A percentile compares a stretch with the other conserved stretches of the same genome.
Evolutionary conservation across 2,329 filamentous ascomycete species (phyloP).

Genomic region (Cercospora nicotianae): DNA sequence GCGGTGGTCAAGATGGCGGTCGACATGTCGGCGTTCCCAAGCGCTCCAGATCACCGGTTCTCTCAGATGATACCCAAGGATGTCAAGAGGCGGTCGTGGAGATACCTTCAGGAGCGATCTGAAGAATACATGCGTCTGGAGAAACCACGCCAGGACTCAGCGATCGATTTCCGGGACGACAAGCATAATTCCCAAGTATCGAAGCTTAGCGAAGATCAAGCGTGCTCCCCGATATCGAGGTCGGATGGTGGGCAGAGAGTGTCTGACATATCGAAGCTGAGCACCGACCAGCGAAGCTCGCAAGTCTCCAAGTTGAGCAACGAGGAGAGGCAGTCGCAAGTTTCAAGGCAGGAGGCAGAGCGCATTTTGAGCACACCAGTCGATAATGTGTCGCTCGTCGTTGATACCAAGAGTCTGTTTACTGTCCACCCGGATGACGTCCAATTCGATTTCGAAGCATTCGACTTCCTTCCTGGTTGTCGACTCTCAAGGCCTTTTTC

Average conservation of each 20-base stretch:
- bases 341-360: not conserved
- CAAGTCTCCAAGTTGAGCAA: not conserved
- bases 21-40: slow-evolving; percentile 9
- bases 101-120: not conserved
- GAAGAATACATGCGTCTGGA: not conserved
- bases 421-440: slow-evolving; percentile 6
- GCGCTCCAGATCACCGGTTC: not conserved
- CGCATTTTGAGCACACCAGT: not conserved
- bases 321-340: not conserved
- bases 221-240: not conserved
- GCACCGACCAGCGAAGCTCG: not conserved
- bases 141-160: slow-evolving; percentile 8
- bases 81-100: slow-evolving; percentile 9
- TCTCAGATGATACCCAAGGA: slow-evolving; percentile 7
- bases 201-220: slow-evolving; percentile 9
- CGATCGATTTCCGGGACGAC: not conserved
- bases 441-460: slow-evolving; percentile 4
- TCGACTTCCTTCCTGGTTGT: slow-evolving; percentile 8
- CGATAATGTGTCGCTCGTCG: not conserved
- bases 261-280: slow-evolving; percentile 1
- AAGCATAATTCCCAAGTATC: not conserved
- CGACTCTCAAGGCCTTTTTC: slow-evolving; percentile 5
- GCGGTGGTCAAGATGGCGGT: slow-evolving; percentile 4
- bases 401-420: slow-evolving; percentile 5
- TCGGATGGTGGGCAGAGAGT: not conserved